Base-by-base conservation (phyloP, 108 stramenopile genomes). In the Pseudonitzschia multistriata region DNA sequence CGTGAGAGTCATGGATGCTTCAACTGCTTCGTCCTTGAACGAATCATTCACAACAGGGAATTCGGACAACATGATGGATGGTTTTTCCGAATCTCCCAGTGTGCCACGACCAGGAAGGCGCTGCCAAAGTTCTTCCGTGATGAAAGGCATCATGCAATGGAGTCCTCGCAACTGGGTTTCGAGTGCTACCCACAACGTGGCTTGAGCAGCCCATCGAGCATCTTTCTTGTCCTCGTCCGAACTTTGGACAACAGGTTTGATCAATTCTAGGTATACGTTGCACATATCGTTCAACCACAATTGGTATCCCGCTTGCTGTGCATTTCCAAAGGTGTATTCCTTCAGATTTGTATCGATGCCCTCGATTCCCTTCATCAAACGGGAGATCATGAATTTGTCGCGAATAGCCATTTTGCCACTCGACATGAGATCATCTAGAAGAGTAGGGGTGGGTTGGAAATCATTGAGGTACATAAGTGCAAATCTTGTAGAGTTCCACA, bases 81-180 rank as follows among this genome's bases (percentile, higher is more conserved):
- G 63, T 0, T 91, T 71, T 61, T 97, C 97, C 40, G 70, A 64
- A 24, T 81, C 79, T 52, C 95, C 96, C 33, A 96, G 79, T 24
- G 86, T 92, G n/a, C 96, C 96, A 40, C 97, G 89, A 36, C 95
- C 95, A 49, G 99, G 99, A n/a, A 99, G 85, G 55, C 99, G 87
- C 75, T 99, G 99, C 99, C 99, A 99, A 17, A 99, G 84, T 80
- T 99, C 99, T 80, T 99, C 99, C 8, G 98, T 98, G 22, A 99
- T 95, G 79, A 96, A 99, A 45, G 99, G 99, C 96, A 98, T 98
- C 90, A 98, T 89, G 10, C 97, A 97, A 81, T 99, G 99, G 47
- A 97, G 83, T 61, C 97, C 80, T 65, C 97, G 92, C 53, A 99
- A 73, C 29, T 92, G 96, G 53, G 79, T 71, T 62, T 99, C 99